Evolutionary conservation across 2,329 filamentous ascomycete genomes (phyloP).

Genomic region (Colletotrichum truncatum): DNA sequence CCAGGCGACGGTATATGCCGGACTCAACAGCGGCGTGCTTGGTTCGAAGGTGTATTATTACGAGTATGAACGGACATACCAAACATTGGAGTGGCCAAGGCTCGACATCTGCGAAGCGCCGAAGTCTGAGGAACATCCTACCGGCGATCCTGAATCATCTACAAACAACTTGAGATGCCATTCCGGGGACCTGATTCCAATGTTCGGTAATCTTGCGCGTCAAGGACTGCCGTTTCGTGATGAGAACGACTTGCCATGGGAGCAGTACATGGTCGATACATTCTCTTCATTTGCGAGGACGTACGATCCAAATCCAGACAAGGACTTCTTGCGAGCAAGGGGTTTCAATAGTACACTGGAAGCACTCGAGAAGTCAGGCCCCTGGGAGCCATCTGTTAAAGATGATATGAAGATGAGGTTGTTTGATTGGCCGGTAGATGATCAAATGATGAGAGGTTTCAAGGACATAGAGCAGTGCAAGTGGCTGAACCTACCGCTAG

Average conservation of each 20-base stretch:
- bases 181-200: slow-evolving; percentile 52
- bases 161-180: slow-evolving; percentile 57
- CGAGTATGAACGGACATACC: slow-evolving; percentile 66
- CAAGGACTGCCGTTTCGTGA: slow-evolving; percentile 48
- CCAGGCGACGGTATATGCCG: slow-evolving; percentile 65
- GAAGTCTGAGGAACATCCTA: slow-evolving; percentile 40
- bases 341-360: slow-evolving; percentile 37
- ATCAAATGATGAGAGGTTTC: slow-evolving; percentile 43
- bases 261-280: slow-evolving; percentile 43
- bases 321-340: slow-evolving; percentile 43
- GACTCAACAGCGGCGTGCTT: slow-evolving; percentile 53
- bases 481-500: slow-evolving; percentile 49
- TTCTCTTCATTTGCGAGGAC: slow-evolving; percentile 55
- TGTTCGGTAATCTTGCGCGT: slow-evolving; percentile 50
- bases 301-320: slow-evolving; percentile 52
- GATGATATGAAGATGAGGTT: slow-evolving; percentile 52
- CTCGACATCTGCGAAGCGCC: slow-evolving; percentile 57
- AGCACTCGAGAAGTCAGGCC: slow-evolving; percentile 48
- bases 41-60: slow-evolving; percentile 61
- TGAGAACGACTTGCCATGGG: slow-evolving; percentile 34
- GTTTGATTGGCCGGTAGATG: slow-evolving; percentile 45
- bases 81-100: slow-evolving; percentile 61
- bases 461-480: slow-evolving; percentile 57
- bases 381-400: slow-evolving; percentile 43
- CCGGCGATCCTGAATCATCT: slow-evolving; percentile 50